Base-by-base conservation (phyloP, 2,329 filamentous ascomycete species). In the Fulvia fulva region DNA sequence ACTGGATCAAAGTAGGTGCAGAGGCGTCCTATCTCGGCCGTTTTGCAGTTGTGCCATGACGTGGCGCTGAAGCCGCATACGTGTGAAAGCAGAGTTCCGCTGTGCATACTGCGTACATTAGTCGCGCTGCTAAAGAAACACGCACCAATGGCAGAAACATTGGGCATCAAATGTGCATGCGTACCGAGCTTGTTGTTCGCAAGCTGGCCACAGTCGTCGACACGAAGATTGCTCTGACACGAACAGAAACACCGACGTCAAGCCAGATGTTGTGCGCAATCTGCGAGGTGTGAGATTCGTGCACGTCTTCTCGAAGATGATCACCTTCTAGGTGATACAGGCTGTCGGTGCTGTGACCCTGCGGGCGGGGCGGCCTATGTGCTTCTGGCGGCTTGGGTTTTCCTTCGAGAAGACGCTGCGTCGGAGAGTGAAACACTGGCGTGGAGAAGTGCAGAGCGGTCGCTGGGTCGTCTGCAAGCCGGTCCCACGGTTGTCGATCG, bases 381-480 rank as follows among this genome's bases (percentile, higher is more conserved):
- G 37, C 51, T 45, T 51, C 14, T 41, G 25, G 51, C 34, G 44
- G 22, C 19, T 26, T 43, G 54, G 21, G 5, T 51, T 32, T 28
- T 51, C 44, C 46, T 58, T 58, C 52, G 56, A 55, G 56, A 52
- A 59, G 41, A 51, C 51, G 47, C 60, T 43, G 53, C 52, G 60
- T 63, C 55, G 46, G 34, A 60, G 53, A 51, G 55, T 65, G 65
- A 68, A 65, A 67, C 65, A 58, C 30, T 56, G 53, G 54, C 60
- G 56, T 59, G 63, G 61, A 58, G 58, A 58, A 56, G 32, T 14
- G 32, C 25, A 30, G 37, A 9, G 44, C 44, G 14, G 3, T 25
- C 44, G 44, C 44, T 47, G 44, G 44, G 21, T 47, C 44, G 44
- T 47, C 21, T n/a, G 25, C 19, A 9, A 47, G 44, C 25, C 44